phyloP scores from a whole-genome alignment of 805 yeast genomes.

The Yamadazyma sp. region DNA sequence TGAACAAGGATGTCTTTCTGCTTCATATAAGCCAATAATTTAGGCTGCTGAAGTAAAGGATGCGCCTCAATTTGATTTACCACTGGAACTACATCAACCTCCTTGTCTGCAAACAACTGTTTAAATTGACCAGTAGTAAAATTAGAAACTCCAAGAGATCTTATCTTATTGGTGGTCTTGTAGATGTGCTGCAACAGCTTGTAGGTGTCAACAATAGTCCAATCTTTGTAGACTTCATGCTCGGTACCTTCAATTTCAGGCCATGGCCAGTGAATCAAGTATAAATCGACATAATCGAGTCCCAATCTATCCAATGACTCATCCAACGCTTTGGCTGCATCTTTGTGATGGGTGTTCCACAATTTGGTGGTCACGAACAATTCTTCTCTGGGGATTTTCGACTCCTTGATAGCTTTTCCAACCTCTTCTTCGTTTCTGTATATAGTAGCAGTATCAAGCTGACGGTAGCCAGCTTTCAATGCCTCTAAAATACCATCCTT shows the following conservation, averaged over 20 bases:
- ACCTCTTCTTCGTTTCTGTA: slow-evolving; percentile 70
- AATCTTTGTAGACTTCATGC: slow-evolving; percentile 41
- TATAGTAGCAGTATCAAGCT: slow-evolving; percentile 69
- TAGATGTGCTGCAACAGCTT: slow-evolving; percentile 54
- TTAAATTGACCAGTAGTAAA: slow-evolving; percentile 55
- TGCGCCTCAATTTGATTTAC: slow-evolving; percentile 81
- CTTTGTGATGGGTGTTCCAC: slow-evolving; percentile 68
- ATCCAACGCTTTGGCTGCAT: slow-evolving; percentile 18
- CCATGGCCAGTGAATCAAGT: slow-evolving; percentile 72
- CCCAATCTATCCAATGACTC: slow-evolving; percentile 44
- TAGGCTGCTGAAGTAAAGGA: slow-evolving; percentile 78
- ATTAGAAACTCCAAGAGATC: slow-evolving; percentile 69
- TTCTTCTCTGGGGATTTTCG: slow-evolving; percentile 71
- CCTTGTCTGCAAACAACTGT: slow-evolving; percentile 67
- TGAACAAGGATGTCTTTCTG: slow-evolving; percentile 59
- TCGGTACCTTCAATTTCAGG: slow-evolving; percentile 52
- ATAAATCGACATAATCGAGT: slow-evolving; percentile 57
- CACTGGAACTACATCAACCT: slow-evolving; percentile 50
- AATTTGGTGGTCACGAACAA: slow-evolving; percentile 76
- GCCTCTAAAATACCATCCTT: slow-evolving; percentile 52
- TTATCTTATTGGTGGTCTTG: slow-evolving; percentile 54
- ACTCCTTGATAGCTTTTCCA: slow-evolving; percentile 68
- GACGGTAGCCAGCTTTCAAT: slow-evolving; percentile 77
- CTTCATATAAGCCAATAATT: slow-evolving; percentile 58
- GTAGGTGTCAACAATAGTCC: slow-evolving; percentile 69